Evolutionary conservation across 768 basidiomycete genomes (phyloP).

Genomic region (Mycena capillaripes): DNA sequence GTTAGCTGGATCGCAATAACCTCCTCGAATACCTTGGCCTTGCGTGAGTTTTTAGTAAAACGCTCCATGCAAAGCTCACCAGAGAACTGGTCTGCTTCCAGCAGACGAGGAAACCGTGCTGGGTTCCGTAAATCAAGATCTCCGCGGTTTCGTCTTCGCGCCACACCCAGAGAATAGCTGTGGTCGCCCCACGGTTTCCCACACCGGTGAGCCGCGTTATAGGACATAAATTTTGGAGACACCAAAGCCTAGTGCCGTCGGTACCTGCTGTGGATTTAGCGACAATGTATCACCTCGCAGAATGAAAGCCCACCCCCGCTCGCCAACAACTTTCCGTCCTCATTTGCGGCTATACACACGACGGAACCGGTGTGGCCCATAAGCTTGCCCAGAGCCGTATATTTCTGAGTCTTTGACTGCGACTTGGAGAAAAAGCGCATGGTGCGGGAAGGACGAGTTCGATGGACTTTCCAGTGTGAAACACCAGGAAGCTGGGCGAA

Average conservation of each 20-base stretch:
- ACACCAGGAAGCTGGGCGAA: too few species aligned
- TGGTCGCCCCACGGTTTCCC: constrained; percentile 27
- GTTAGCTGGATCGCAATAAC: constrained; percentile 12
- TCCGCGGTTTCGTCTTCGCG: constrained; percentile 30
- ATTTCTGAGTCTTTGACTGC: too few species aligned
- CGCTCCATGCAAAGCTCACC: background rate
- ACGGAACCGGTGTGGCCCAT: constrained; percentile 1
- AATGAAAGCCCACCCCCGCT: constrained; percentile 17
- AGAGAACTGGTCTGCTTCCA: constrained; percentile 22
- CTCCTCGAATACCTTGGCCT: constrained; percentile 27
- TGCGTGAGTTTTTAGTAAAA: background rate
- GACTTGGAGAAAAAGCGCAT: too few species aligned
- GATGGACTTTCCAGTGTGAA: too few species aligned
- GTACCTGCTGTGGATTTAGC: background rate
- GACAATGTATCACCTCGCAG: background rate
- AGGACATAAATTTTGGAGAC: background rate
- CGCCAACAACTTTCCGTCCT: constrained; percentile 19
- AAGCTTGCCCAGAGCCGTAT: too few species aligned
- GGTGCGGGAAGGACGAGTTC: too few species aligned
- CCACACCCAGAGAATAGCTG: constrained; percentile 23
- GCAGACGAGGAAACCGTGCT: constrained; percentile 24
- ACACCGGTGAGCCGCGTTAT: background rate
- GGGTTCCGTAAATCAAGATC: constrained; percentile 26
- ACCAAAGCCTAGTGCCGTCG: constrained; percentile 18
- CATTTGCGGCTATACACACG: background rate